Base-by-base conservation (phyloP, 441 rosid genomes). In the Pelargonium citronellum region DNA sequence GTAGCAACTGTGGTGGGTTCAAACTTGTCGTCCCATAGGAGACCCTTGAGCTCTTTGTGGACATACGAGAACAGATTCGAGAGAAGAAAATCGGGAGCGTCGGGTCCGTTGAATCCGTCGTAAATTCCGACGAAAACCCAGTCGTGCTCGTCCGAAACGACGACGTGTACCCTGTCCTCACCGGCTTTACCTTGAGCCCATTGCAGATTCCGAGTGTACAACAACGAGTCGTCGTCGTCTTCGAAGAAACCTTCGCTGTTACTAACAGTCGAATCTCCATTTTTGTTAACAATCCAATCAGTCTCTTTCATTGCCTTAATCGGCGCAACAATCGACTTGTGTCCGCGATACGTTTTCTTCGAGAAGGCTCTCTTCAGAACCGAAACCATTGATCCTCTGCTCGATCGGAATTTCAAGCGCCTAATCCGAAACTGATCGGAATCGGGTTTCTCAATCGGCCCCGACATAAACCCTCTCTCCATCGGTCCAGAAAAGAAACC, bases 371-470 rank as follows among this genome's bases (percentile, higher is more conserved):
- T 73, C 72, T 61, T 72, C 24, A 83, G 67, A 1, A 67, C 80
- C 43, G 78, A 63, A 65, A 81, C 77, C 74, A 83, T 57, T 27
- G 80, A 75, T 24, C 77, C 77, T 53, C 73, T 83, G 0, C 47
- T 67, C 12, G 79, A 73, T 79, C 73, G 81, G 57, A 22, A 22
- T 22, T 22, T 22, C 24, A 83, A 81, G 69, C 77, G 78, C 66
- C 87, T 79, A 58, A 84, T 68, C 22, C 70, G 67, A 67, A 83
- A 69, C 90, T 88, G 67, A 84, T 78, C 57, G 95, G 96, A 81
- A 89, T 90, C 77, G 89, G 84, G 85, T 37, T 89, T 81, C 73
- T 90, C 97, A 58, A 93, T 83, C 34, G 98, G 97, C 74, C 96
- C 98, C 49, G 74, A 71, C 10, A 71, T 1, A 58, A 71, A 4